phyloP scores from a whole-genome alignment of 1,284 basidiomycete genomes.

The Cutaneotrichosporon daszewskae region DNA sequence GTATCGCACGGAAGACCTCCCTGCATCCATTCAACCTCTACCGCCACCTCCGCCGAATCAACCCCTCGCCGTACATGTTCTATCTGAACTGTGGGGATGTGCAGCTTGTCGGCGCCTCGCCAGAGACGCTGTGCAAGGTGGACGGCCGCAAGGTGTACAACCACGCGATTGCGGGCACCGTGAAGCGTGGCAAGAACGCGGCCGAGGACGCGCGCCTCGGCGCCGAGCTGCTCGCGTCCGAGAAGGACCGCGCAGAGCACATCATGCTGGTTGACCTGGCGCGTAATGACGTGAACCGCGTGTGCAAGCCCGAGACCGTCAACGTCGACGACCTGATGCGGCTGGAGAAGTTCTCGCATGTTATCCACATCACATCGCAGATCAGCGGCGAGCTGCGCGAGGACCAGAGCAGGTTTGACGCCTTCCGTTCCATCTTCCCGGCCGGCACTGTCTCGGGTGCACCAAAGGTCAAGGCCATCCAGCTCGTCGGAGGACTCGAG shows the following conservation, averaged over 20 bases:
- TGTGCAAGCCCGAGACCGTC: conserved; percentile 91
- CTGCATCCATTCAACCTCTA: conserved; percentile 98
- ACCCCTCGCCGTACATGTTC: conserved; percentile 99
- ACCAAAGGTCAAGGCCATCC: conserved; percentile 97
- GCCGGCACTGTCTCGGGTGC: conserved; percentile 99
- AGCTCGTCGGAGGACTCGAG: conserved; percentile 83
- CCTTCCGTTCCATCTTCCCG: conserved; percentile 98
- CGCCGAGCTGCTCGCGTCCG: conserved; percentile 67
- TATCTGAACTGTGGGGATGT: conserved; percentile 89
- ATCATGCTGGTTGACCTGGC: conserved; percentile 99
- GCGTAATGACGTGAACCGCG: conserved; percentile 97
- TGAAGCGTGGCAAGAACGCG: conserved; percentile 72
- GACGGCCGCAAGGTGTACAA: conserved; percentile 88
- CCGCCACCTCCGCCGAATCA: conserved; percentile 84
- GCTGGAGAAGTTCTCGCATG: conserved; percentile 94
- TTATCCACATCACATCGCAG: conserved; percentile 95
- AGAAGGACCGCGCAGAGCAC: conserved; percentile 96
- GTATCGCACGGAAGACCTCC: conserved; percentile 73
- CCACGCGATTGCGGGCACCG: conserved; percentile 97
- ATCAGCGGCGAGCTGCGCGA: conserved; percentile 82
- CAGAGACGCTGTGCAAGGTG: conserved; percentile 96
- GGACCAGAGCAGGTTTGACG: conserved; percentile 86
- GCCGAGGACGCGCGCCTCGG: conserved; percentile 82
- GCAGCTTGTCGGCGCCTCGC: conserved; percentile 93
- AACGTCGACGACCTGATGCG: conserved; percentile 93